These are phyloP conservation scores for Filobasidium uniguttulatum DNA, from an alignment of 1,284 basidiomycete species.

Conservation along the genomic window DNA sequence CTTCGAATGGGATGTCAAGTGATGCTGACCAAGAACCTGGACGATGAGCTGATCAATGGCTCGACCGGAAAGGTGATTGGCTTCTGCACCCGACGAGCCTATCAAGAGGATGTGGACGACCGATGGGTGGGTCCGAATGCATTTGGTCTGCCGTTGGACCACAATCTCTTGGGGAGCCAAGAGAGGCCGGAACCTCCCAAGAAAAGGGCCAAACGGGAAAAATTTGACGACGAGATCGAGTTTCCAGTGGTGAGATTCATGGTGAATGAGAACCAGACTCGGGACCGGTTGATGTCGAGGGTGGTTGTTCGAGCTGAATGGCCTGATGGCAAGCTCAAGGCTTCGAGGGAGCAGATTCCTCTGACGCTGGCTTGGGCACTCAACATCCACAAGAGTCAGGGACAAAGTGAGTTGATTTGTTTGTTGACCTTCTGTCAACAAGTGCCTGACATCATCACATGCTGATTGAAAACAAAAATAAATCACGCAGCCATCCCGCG, in stretches of 20 bases:
- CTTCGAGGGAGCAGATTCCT: conserved; percentile 59
- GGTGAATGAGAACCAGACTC: conserved; percentile 44
- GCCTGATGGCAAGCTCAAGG: conserved; percentile 66
- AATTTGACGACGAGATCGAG: conserved; percentile 27
- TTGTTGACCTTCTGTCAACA: too few relatives aligned
- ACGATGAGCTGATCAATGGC: conserved; percentile 67
- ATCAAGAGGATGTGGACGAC: conserved; percentile 21
- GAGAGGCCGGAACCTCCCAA: conserved; percentile 12
- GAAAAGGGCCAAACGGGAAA: too few relatives aligned
- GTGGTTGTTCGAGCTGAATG: conserved; percentile 76
- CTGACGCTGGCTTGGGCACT: conserved; percentile 78
- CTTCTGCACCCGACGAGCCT: conserved; percentile 40
- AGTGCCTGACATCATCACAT: neutral
- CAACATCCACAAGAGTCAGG: too few relatives aligned
- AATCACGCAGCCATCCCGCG: neutral
- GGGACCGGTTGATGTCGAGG: conserved; percentile 48
- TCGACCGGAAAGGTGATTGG: conserved; percentile 62
- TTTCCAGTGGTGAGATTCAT: conserved; percentile 64
- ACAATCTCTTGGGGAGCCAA: conserved; percentile 33
- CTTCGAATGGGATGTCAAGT: conserved; percentile 53
- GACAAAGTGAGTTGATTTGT: conserved; percentile 41
- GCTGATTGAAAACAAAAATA: neutral
- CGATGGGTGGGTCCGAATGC: conserved; percentile 22
- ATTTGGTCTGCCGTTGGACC: too few relatives aligned
- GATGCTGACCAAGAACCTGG: conserved; percentile 63